Evolutionary conservation across 1,284 basidiomycete species (phyloP), one percentile per base, ranked within the genome.

Genomic region (Exobasidium rhododendri): DNA sequence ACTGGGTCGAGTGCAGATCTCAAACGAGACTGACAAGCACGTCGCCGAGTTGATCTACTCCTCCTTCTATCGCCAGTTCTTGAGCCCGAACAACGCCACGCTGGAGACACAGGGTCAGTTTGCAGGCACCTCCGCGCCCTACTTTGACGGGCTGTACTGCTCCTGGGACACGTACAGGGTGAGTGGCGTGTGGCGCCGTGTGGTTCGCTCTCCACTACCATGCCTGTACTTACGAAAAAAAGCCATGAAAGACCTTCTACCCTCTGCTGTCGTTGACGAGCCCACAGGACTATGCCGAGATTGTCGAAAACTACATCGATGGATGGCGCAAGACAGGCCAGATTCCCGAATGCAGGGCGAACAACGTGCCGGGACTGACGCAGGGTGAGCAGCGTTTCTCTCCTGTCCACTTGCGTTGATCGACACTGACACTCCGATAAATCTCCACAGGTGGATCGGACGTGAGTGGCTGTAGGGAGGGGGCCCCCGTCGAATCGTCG

Each of bases 61-160:
- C 24, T 67, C 62, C 13, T 65, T 74, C 46, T 76, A 76, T 63
- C 62, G 73, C n/a, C 63, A 65, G 20, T 76, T 75, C 61, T 64
- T 76, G 5, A 73, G 63, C 24, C 74, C 74, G 1, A 75, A 75
- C 67, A 76, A 76, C 45, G 73, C 71, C 7, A 76, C 74, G 1
- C 58, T 30, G 11, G 63, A 66, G 29, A 65, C 62, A 2, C 44
- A 62, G 24, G 46, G 29, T 26, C 17, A 11, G 3, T 65, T 62
- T 2, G 62, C 65, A 56, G 56, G 47, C 14, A 74, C 68, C 20
- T 50, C 40, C 1, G 45, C 60, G 5, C 66, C 68, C 1, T 75
- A 68, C 62, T 75, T 72, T 47, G 73, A 75, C 26, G 67, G 69
- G 11, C 56, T 73, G 53, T 75, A 73, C 51, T 73, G 68, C 53